Evolutionary conservation across 352 stramenopile genomes (phyloP).

Genomic region (Phytopythium mirpurense): DNA sequence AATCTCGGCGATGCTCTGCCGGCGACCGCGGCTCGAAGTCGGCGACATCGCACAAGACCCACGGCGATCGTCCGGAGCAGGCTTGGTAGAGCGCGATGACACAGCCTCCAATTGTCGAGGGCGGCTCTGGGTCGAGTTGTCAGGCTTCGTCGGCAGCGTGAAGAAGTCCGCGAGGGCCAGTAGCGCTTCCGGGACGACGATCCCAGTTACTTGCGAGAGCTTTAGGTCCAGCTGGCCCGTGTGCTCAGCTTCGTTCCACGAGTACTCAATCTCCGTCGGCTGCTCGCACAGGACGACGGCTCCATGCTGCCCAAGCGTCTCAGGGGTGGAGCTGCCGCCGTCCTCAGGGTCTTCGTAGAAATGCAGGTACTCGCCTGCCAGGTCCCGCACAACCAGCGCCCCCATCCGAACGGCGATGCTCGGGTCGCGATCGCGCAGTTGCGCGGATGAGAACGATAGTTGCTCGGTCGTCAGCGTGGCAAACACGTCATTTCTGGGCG

Average conservation of each 20-base stretch:
- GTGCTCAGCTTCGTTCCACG: slow-evolving; percentile 43
- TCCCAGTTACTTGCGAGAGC: slow-evolving; percentile 44
- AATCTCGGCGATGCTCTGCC: slow-evolving; percentile 53
- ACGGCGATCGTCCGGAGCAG: not conserved
- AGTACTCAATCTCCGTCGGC: slow-evolving; percentile 43
- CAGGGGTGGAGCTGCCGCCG: not conserved
- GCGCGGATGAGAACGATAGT: slow-evolving; percentile 29
- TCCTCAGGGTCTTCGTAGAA: not conserved
- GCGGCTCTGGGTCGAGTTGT: not conserved
- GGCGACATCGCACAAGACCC: not conserved
- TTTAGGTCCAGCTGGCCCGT: slow-evolving; percentile 45
- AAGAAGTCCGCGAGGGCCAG: slow-evolving; percentile 53
- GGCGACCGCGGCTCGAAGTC: slow-evolving; percentile 9
- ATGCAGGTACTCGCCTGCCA: slow-evolving; percentile 19
- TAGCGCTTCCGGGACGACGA: slow-evolving; percentile 45
- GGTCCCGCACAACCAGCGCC: slow-evolving; percentile 33
- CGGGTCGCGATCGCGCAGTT: slow-evolving; percentile 40
- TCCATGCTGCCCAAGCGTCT: slow-evolving; percentile 2
- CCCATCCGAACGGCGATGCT: slow-evolving; percentile 33
- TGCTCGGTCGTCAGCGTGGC: slow-evolving; percentile 24
- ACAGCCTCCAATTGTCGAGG: not conserved
- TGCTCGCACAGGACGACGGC: slow-evolving; percentile 37
- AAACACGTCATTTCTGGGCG: slow-evolving; percentile 7
- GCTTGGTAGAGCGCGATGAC: not conserved
- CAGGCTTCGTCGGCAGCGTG: slow-evolving; percentile 22